Conservation (phyloP, 1,284 basidiomycete species). For the Irpex lacteus region DNA sequence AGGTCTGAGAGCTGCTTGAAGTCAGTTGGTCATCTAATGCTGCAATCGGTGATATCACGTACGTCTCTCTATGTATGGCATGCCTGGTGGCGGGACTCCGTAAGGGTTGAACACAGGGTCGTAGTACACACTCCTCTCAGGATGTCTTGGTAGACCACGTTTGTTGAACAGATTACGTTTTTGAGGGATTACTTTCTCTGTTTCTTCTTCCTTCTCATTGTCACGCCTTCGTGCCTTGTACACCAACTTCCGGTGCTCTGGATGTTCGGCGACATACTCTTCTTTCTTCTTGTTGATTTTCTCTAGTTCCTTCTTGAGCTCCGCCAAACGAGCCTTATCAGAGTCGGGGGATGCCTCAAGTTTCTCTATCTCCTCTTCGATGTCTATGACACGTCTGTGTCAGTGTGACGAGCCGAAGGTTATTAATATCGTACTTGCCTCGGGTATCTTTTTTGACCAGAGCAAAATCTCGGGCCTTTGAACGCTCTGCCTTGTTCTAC, state of each 20-base stretch:
- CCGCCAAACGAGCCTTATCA: conserved; percentile 55
- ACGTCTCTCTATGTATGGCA: conserved; percentile 91
- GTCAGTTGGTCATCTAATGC: neutral
- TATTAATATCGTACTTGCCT: conserved; percentile 41
- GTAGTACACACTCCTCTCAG: conserved; percentile 90
- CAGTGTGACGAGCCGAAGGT: neutral
- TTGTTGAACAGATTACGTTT: conserved; percentile 75
- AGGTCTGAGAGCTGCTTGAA: conserved; percentile 48
- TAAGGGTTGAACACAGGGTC: conserved; percentile 92
- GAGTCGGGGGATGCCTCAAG: conserved; percentile 49
- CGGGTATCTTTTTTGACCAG: conserved; percentile 86
- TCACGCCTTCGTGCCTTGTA: conserved; percentile 50
- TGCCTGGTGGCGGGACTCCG: conserved; percentile 94
- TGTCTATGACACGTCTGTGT: conserved; percentile 40
- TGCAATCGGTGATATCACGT: conserved; percentile 30
- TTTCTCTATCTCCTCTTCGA: conserved; percentile 68
- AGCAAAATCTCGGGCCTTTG: conserved; percentile 77
- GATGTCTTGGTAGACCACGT: conserved; percentile 79
- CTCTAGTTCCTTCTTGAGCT: conserved; percentile 75
- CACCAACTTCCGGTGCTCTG: conserved; percentile 81
- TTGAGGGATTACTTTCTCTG: conserved; percentile 34
- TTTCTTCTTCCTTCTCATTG: conserved; percentile 38
- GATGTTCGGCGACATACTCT: conserved; percentile 88
- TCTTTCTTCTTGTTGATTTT: conserved; percentile 83
- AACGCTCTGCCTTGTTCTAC: conserved; percentile 85